These are phyloP conservation scores for Trifolium fragiferum DNA, from an alignment of 306 rosid species.

Conservation along the genomic window DNA sequence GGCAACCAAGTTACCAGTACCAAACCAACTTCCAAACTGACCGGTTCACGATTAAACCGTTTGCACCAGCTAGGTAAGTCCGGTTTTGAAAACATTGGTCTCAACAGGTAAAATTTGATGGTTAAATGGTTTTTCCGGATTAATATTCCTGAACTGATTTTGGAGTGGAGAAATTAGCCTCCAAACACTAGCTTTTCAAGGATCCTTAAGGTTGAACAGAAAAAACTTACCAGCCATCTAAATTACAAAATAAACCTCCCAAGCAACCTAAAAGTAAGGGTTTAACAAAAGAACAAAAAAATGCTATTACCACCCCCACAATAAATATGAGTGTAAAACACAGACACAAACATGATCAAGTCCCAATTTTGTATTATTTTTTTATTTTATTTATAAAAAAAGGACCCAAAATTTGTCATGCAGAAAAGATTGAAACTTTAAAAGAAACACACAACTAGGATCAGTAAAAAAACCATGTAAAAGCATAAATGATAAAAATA, in stretches of 20 bases:
- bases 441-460: constrained; percentile 10
- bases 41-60: neutral
- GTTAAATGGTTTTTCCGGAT: neutral
- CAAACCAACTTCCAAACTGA: neutral
- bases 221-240: neutral
- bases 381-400: neutral
- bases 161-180: neutral
- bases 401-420: constrained; percentile 33
- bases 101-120: neutral
- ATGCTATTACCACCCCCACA: constrained; percentile 16
- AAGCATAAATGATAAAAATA: neutral
- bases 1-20: no score
- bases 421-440: constrained; percentile 38
- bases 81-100: neutral
- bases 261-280: neutral
- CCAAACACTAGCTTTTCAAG: constrained; percentile 11
- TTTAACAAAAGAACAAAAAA: neutral
- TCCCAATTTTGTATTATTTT: neutral
- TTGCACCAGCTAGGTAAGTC: neutral
- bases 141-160: neutral
- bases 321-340: constrained; percentile 2
- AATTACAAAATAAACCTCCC: neutral
- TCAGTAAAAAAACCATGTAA: constrained; percentile 9
- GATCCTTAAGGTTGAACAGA: neutral
- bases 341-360: neutral